phyloP scores from a whole-genome alignment of 2,329 filamentous ascomycete genomes.

The Botrytis paeoniae region DNA sequence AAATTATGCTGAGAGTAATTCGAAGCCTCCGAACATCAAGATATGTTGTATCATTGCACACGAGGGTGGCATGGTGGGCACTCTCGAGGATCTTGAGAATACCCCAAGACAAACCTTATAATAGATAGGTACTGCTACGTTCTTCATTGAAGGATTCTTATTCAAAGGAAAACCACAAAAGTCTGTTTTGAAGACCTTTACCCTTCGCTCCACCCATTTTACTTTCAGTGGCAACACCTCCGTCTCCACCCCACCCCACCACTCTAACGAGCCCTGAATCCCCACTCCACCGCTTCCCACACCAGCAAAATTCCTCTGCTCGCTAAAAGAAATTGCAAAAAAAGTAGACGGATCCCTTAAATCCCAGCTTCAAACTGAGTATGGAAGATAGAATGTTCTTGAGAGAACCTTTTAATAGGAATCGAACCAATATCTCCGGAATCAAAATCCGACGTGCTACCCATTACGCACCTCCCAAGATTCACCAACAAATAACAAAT shows the following conservation, averaged over 20 bases:
- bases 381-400: background rate
- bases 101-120: background rate
- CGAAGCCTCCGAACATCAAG: too few species aligned
- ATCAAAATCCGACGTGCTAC: conserved; percentile 15
- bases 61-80: too few species aligned
- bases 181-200: background rate
- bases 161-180: background rate
- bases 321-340: background rate
- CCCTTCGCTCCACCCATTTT: background rate
- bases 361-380: conserved; percentile 8
- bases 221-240: background rate
- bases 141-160: background rate
- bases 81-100: background rate
- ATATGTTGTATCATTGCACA: too few species aligned
- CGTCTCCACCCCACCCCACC: background rate
- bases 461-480: too few species aligned
- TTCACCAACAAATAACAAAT: too few species aligned
- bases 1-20: too few species aligned
- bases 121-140: background rate
- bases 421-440: conserved; percentile 20
- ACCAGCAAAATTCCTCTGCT: background rate
- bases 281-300: background rate
- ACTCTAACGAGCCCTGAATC: background rate
- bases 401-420: conserved; percentile 13
- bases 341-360: background rate